A percentile compares a stretch with the other conserved stretches of the same genome.
phyloP scores from a whole-genome alignment of 2,329 filamentous ascomycete genomes.

The Penicillium paneum region DNA sequence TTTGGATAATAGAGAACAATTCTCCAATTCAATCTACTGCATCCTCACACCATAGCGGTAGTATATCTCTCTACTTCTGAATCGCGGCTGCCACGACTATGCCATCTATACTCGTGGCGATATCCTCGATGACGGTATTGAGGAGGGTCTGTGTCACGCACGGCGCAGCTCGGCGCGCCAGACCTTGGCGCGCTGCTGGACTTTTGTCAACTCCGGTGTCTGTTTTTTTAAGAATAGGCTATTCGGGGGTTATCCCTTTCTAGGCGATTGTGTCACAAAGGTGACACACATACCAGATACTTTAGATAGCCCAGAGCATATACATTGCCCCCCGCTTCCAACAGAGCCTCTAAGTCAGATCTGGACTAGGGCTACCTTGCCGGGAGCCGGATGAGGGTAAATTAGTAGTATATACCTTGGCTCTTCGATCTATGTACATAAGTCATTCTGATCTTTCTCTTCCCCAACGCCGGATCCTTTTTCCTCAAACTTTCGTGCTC shows the following conservation, averaged over 20 bases:
- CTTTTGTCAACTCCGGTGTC: background rate
- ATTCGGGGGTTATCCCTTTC: background rate
- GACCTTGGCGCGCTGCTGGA: background rate
- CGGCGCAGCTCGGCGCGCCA: constrained; percentile 63
- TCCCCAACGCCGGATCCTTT: no score
- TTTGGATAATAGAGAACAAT: background rate
- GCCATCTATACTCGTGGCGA: constrained; percentile 75
- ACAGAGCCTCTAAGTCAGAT: background rate
- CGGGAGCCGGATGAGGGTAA: no score
- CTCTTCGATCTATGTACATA: no score
- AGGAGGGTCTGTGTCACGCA: constrained; percentile 66
- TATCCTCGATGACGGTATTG: constrained; percentile 64
- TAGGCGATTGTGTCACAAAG: background rate
- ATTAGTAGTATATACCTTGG: no score
- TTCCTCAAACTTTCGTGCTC: no score
- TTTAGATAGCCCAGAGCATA: background rate
- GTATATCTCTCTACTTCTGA: constrained; percentile 55
- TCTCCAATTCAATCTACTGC: background rate
- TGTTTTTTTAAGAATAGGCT: background rate
- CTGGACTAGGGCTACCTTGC: background rate
- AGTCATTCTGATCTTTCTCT: no score
- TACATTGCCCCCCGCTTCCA: background rate
- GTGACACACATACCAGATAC: background rate
- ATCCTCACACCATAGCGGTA: background rate
- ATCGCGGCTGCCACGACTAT: constrained; percentile 69